Conservation (phyloP, 805 yeast genomes). For the Jamesozyma spencerorum region DNA sequence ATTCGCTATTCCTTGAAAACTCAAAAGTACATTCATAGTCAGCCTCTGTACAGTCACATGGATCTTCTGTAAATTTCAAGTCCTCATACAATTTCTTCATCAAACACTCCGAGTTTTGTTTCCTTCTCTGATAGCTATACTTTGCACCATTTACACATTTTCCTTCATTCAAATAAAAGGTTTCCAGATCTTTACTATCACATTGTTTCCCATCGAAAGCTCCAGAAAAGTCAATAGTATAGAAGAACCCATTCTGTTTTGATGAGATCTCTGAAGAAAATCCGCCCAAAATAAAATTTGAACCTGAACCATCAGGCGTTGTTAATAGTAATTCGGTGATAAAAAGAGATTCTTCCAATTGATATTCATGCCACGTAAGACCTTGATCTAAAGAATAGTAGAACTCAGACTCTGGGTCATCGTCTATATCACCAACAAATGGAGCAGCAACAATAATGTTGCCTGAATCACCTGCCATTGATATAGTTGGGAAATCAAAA, state of each 20-base stretch:
- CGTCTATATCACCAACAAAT: conserved; percentile 28
- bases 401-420: conserved; percentile 30
- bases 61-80: conserved; percentile 36
- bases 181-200: conserved; percentile 49
- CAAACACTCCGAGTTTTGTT: conserved; percentile 52
- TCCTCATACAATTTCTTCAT: conserved; percentile 32
- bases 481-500: conserved; percentile 42
- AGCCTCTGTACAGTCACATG: conserved; percentile 52
- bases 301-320: conserved; percentile 62
- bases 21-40: conserved; percentile 68
- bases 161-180: conserved; percentile 36
- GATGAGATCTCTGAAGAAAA: conserved; percentile 6
- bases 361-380: conserved; percentile 44
- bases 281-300: conserved; percentile 47
- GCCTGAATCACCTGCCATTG: conserved; percentile 70
- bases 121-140: conserved; percentile 56
- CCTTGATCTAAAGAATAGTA: conserved; percentile 70
- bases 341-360: conserved; percentile 36
- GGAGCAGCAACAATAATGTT: conserved; percentile 61
- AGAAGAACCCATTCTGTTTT: conserved; percentile 11
- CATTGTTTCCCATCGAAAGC: conserved; percentile 43
- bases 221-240: conserved; percentile 44
- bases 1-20: conserved; percentile 31
- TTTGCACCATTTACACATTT: conserved; percentile 61
- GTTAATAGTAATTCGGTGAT: conserved; percentile 40